Evolutionary conservation across 305 asterid species (phyloP), one percentile per base, ranked within the genome.

Genomic region (Salvia sclarea): DNA sequence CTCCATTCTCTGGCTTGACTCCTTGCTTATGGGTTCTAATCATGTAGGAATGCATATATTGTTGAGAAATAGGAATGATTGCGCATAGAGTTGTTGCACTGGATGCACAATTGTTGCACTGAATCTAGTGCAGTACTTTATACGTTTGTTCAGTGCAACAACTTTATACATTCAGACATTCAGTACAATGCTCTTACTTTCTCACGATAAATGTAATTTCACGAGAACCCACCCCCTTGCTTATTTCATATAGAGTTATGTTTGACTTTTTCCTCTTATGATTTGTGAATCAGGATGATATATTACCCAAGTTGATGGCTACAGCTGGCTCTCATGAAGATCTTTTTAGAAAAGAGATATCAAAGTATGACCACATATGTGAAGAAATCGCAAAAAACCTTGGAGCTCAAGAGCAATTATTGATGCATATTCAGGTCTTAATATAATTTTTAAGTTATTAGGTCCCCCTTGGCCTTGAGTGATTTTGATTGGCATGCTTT

Each of bases 251-350:
- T 66, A 43, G 21, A 49, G 21, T 37, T 18, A 12, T 59, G 49
- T 55, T 61, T 47, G 60, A 68, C 44, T 61, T 47, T 18, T 69
- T 69, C 40, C 70, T 64, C 62, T 53, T 70, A 20, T 73, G 68
- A 8, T 66, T 17, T 77, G 70, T 78, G 79, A 43, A 48, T 56
- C 84, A 94, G 98, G 98, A 94, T 85, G 96, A 94, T 79, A 86
- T 94, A 71, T 81, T 94, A 25, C 96, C 97, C 64, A 94, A 91
- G 80, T 71, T 91, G 88, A 94, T 91, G 98, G 71, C 97, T 21
- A 82, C 82, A 54, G 74, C 88, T 61, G 97, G 96, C 44, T 94
- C 98, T 40, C 87, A 85, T 0, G 98, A 91, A 81, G 98, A 91
- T 85, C 93, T 94, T 69, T 94, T 86, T 64, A 83, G 92, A 77